Conservation (phyloP, 1,284 basidiomycete species). For the Naganishia liquefaciens region DNA sequence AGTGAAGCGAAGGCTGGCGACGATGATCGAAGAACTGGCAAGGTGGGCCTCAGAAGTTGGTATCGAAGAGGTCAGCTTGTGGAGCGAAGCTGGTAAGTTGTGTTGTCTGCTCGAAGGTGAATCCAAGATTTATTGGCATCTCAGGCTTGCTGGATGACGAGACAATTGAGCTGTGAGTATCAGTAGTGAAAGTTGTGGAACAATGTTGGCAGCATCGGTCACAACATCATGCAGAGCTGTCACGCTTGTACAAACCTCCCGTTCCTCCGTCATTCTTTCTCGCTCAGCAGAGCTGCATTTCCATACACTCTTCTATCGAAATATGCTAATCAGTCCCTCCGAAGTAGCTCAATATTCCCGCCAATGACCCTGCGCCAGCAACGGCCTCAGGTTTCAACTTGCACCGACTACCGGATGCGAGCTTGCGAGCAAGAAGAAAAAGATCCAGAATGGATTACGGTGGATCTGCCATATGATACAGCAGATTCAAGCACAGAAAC, state of each 20-base stretch:
- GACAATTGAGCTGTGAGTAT: neutral
- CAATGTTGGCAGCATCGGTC: neutral
- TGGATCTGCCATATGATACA: too few species aligned
- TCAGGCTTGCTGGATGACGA: slow-evolving; percentile 1
- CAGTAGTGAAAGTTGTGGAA: neutral
- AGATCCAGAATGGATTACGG: too few species aligned
- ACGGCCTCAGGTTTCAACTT: too few species aligned
- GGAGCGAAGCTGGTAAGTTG: slow-evolving; percentile 35
- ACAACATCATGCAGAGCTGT: neutral
- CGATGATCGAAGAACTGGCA: slow-evolving; percentile 32
- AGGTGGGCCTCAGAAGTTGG: slow-evolving; percentile 43
- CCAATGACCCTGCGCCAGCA: too few species aligned
- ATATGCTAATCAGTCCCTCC: too few species aligned
- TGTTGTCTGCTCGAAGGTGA: neutral
- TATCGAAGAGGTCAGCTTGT: slow-evolving; percentile 42
- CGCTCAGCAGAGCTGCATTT: too few species aligned
- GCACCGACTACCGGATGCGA: too few species aligned
- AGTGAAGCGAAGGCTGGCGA: neutral
- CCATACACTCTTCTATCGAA: too few species aligned
- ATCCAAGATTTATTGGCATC: neutral
- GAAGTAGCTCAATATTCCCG: too few species aligned
- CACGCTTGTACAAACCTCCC: too few species aligned
- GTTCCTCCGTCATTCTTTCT: neutral
- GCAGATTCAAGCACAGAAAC: too few species aligned
- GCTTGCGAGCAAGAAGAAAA: too few species aligned